phyloP scores from a whole-genome alignment of 1,139 yeast genomes.

The Pichia inconspicua region DNA sequence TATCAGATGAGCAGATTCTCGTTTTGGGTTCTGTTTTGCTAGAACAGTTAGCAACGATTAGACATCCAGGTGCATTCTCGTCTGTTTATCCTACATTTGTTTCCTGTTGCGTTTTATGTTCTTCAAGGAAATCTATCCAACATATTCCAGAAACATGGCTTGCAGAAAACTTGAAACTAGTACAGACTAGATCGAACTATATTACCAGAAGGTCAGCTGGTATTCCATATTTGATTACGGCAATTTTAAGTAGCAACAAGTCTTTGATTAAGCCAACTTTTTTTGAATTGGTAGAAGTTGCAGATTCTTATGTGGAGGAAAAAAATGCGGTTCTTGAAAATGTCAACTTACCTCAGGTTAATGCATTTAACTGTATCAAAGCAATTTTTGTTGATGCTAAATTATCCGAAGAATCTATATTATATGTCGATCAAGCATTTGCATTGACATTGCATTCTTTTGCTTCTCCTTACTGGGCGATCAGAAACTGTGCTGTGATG shows the following conservation, averaged over 20 bases:
- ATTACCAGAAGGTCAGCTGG: slow-evolving; percentile 92
- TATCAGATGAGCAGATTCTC: slow-evolving; percentile 20
- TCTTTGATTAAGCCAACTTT: slow-evolving; percentile 43
- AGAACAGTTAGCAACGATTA: slow-evolving; percentile 61
- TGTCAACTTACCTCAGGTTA: slow-evolving; percentile 83
- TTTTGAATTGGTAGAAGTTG: slow-evolving; percentile 43
- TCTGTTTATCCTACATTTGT: slow-evolving; percentile 77
- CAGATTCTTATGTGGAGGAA: slow-evolving; percentile 40
- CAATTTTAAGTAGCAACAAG: slow-evolving; percentile 54
- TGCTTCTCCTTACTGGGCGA: slow-evolving; percentile 67
- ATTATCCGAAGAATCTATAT: slow-evolving; percentile 45
- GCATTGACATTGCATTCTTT: slow-evolving; percentile 56
- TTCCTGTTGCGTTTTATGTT: slow-evolving; percentile 50
- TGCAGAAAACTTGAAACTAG: slow-evolving; percentile 40
- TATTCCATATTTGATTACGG: slow-evolving; percentile 69
- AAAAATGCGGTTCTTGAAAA: slow-evolving; percentile 31
- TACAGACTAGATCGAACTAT: slow-evolving; percentile 51
- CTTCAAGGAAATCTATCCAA: slow-evolving; percentile 13
- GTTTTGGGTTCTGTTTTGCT: slow-evolving; percentile 49
- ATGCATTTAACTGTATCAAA: slow-evolving; percentile 80
- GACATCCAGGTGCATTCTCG: slow-evolving; percentile 88
- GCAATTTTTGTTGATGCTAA: slow-evolving; percentile 66
- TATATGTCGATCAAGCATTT: slow-evolving; percentile 51
- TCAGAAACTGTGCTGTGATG: slow-evolving; percentile 91
- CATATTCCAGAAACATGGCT: slow-evolving; percentile 49